Evolutionary conservation across 2,329 filamentous ascomycete genomes (phyloP), one percentile per base, ranked within the genome.

Genomic region (Tolypocladium tundrense): DNA sequence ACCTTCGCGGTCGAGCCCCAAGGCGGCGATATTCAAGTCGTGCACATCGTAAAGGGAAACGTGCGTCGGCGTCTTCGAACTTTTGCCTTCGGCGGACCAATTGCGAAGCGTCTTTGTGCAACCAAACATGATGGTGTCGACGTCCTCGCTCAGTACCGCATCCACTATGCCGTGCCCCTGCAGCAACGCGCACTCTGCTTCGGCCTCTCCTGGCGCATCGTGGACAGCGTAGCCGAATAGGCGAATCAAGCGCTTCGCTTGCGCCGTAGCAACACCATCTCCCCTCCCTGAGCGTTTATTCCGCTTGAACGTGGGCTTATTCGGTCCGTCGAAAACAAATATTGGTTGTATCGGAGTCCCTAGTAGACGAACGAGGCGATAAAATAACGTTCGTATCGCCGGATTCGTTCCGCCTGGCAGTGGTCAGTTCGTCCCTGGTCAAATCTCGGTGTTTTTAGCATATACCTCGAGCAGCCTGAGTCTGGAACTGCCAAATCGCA

Each of bases 91-190:
- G 3, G 88, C 81, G 0, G 89, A 89, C 86, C 90, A 97, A 66
- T 91, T 93, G 55, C 91, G 82, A 48, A 97, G 74, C 0, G 88
- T 93, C 42, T 84, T 74, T 0, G 83, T 86, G 62, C 91, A 94
- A 1, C 94, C 94, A 74, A 97, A 97, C 93, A 97, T 97, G 66
- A 97, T 83, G 2, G 93, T 94, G 69, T 99, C 94, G 50, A 97
- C 91, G 76, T 99, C 94, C 70, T 99, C 92, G 70, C 90, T 97
- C 65, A 99, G 78, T 1, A 97, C 94, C 0, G 90, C 93, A 71
- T 99, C 94, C 1, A 96, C 92, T 10, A 96, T 77, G 0, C 91
- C 91, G 52, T 87, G 81, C 59, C 81, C 80, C 68, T 99, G 92
- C 3, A 99, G 73, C 19, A 94, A 75, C 0, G 94, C 94, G 64